Base-by-base conservation (phyloP, 2,329 filamentous ascomycete species). In the Epichloe sibirici region DNA sequence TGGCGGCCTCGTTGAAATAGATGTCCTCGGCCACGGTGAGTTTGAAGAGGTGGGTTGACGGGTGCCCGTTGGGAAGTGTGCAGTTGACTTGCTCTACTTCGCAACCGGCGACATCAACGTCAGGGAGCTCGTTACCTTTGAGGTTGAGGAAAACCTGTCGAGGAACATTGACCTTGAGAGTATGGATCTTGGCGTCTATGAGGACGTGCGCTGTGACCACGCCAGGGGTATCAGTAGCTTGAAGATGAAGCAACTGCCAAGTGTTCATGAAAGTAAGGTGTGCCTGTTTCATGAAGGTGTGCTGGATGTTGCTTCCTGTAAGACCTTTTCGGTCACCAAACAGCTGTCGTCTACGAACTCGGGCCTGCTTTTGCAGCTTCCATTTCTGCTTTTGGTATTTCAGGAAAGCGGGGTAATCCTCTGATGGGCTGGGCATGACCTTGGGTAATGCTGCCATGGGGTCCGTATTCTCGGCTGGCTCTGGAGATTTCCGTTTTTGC, bases 301-400 rank as follows among this genome's bases (percentile, higher is more conserved):
- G 77, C 60, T 83, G 79, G 58, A 85, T 78, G 56, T 82, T 81
- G 63, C 69, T 78, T 40, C 59, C 65, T 7, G 62, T 58, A 42
- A 64, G 59, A 11, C 74, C 73, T 55, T 83, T 79, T 53, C 86
- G 84, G 62, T 98, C 91, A 55, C 93, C 93, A 62, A 98, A 98
- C 1, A 98, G 74, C 65, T 98, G 93, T 48, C 91, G 81, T 57
- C 94, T 79, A 44, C 91, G 83, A 55, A 85, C 77, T 23, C 93
- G 82, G 37, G 91, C 90, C 65, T 95, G 86, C 63, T 90, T 95
- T 66, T 99, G 93, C 39, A 97, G 85, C 72, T 91, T 96, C 93
- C 93, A 99, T 69, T 98, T 98, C 71, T 90, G 82, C 69, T 99
- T 99, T 66, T 98, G 93, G 63, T 97, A 97, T 63, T 86, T 78